These are phyloP conservation scores for Fusarium coicis DNA, from an alignment of 2,329 filamentous ascomycete genomes.

Conservation along the genomic window DNA sequence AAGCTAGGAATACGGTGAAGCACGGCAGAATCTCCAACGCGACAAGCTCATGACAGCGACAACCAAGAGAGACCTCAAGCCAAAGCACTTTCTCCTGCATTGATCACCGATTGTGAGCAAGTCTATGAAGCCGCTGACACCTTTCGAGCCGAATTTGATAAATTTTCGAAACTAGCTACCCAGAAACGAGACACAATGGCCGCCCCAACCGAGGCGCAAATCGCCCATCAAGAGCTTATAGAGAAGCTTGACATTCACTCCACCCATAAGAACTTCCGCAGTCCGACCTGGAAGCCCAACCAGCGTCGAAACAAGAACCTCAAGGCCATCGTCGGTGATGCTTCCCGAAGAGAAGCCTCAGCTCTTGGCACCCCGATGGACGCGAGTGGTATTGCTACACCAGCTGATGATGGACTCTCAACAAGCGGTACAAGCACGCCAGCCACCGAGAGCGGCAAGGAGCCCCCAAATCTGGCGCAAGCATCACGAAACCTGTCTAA, in stretches of 20 bases:
- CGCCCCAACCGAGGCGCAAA: conserved; percentile 76
- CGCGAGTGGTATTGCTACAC: conserved; percentile 79
- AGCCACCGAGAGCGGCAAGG: conserved; percentile 54
- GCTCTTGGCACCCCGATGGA: conserved; percentile 82
- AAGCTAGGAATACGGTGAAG: conserved; percentile 44
- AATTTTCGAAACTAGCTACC: background rate
- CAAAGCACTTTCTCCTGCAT: background rate
- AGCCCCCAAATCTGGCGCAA: conserved; percentile 82
- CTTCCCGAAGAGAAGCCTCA: conserved; percentile 88
- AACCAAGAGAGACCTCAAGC: background rate
- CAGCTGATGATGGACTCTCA: conserved; percentile 63
- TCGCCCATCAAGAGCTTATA: conserved; percentile 86
- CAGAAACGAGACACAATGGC: conserved; percentile 58
- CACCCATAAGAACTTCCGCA: conserved; percentile 89
- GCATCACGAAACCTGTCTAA: conserved; percentile 88
- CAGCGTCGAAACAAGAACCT: conserved; percentile 98
- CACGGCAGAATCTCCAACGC: conserved; percentile 47
- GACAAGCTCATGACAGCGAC: conserved; percentile 22
- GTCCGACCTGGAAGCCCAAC: conserved; percentile 88
- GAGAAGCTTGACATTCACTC: conserved; percentile 92
- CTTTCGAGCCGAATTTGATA: background rate
- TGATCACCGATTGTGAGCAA: background rate
- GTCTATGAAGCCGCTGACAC: background rate
- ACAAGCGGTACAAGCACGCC: conserved; percentile 70
- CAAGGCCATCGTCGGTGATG: conserved; percentile 94